A percentile compares a stretch with the other conserved stretches of the same genome.
Conservation (phyloP, 2,329 filamentous ascomycete species). For the Rhexocercosporidium sp. region DNA sequence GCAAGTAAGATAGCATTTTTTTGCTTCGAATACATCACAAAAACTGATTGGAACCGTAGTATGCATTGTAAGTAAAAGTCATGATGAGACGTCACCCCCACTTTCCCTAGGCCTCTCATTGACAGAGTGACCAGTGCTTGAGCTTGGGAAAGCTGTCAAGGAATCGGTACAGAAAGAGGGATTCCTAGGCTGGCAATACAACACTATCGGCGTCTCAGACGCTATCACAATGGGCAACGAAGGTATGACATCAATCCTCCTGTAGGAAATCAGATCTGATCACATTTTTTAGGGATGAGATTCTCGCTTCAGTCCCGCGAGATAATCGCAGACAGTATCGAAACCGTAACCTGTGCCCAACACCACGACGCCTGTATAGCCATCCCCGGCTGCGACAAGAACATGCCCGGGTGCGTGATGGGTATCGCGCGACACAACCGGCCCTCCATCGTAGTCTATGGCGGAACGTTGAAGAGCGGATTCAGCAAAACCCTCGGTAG, state of each 20-base stretch:
- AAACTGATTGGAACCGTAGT: conserved; percentile 41
- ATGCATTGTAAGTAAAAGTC: conserved; percentile 51
- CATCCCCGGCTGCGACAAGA: conserved; percentile 95
- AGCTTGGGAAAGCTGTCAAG: conserved; percentile 88
- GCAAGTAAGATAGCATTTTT: conserved; percentile 67
- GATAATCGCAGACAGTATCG: conserved; percentile 92
- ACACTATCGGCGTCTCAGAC: conserved; percentile 67
- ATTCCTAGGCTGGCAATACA: conserved; percentile 73
- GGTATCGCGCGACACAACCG: conserved; percentile 90
- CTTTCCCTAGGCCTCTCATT: neutral
- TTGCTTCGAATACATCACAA: conserved; percentile 4
- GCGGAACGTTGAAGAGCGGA: conserved; percentile 86
- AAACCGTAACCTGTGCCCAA: conserved; percentile 90
- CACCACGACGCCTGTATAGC: conserved; percentile 49
- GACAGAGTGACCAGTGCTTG: conserved; percentile 65
- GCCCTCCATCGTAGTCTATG: conserved; percentile 94
- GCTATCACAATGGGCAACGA: conserved; percentile 87
- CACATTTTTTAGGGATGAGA: conserved; percentile 74
- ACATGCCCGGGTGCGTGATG: conserved; percentile 92
- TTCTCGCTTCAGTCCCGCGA: conserved; percentile 91
- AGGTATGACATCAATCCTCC: conserved; percentile 55
- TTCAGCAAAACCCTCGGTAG: conserved; percentile 77
- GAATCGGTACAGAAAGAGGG: conserved; percentile 77
- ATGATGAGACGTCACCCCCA: neutral
- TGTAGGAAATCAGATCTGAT: neutral